Conservation (phyloP, 768 basidiomycete genomes). For the Russula griseocarnosa region DNA sequence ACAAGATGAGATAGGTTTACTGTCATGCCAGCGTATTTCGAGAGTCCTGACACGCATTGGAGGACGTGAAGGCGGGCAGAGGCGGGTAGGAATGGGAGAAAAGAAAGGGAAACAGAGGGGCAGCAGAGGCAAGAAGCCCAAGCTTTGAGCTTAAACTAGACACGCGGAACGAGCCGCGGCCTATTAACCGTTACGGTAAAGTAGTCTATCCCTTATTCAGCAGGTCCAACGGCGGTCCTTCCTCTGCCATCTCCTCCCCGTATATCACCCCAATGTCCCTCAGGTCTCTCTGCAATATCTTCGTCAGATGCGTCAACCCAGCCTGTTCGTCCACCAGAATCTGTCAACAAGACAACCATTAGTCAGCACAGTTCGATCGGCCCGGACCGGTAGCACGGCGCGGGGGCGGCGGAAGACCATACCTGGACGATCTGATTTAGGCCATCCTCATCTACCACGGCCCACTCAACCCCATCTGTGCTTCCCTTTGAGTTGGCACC, state of each 20-base stretch:
- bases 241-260: slow-evolving; percentile 24
- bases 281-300: slow-evolving; percentile 66
- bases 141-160: slow-evolving; percentile 18
- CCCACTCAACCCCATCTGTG: slow-evolving; percentile 58
- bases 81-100: neutral
- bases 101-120: neutral
- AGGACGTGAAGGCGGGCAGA: slow-evolving; percentile 22
- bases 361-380: slow-evolving; percentile 1
- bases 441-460: slow-evolving; percentile 84
- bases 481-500: slow-evolving; percentile 47
- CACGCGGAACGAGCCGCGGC: slow-evolving; percentile 8
- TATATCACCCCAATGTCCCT: slow-evolving; percentile 27
- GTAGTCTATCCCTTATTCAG: neutral
- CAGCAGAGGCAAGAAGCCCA: neutral
- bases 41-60: slow-evolving; percentile 83
- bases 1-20: slow-evolving; percentile 90
- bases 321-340: slow-evolving; percentile 75
- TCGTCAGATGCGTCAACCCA: slow-evolving; percentile 75
- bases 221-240: slow-evolving; percentile 10
- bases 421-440: slow-evolving; percentile 73
- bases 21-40: slow-evolving; percentile 96
- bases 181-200: neutral
- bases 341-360: slow-evolving; percentile 36
- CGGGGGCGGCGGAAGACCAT: slow-evolving; percentile 26
- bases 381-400: slow-evolving; percentile 6